Base-by-base conservation (phyloP, 148 eudicot genomes). In the Vaccinium corymbosum region DNA sequence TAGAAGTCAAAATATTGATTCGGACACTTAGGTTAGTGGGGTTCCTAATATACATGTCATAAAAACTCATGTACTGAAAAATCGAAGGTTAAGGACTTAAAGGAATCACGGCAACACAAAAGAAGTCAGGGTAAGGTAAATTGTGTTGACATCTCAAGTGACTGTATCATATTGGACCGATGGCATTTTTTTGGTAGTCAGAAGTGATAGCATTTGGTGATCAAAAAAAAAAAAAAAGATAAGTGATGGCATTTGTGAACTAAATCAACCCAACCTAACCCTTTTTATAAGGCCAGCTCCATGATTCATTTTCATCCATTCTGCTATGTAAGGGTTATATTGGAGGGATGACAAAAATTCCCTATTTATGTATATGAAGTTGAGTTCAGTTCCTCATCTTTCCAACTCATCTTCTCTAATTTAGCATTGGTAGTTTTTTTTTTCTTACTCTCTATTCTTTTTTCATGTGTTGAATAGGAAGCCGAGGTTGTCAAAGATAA, bases 391-490 rank as follows among this genome's bases (percentile, higher is more conserved):
- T 35, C 76, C 76, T 46, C 11, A 35, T 0, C 7, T 74, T 46
- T 46, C 10, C 13, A 52, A 2, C 25, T 38, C 52, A 7, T 51
- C 22, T 2, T 16, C 6, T 42, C 3, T 42, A 11, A 16, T 5
- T 72, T 35, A 73, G 50, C 19, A 14, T 73, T 20, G n/a, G 49
- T 71, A 17, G 25, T 51, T 7, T 20, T 50, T 38, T 15, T 12
- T 10, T 49, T 81, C 6, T 56, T 13, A 7, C 11, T 82, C 9
- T 55, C 81, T 27, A 51, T 75, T 11, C 3, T 52, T 52, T 10
- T 42, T 84, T 56, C 46, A 32, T 32, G 48, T 72, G 71, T 84
- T 82, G 83, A 85, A 70, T 89, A 92, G 98, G 93, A 86, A 82
- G 38, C 71, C 16, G 89, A 86, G 53, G 61, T 72, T 80, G 66